phyloP scores from a whole-genome alignment of 1,284 basidiomycete genomes.

The Ganoderma lucidum region DNA sequence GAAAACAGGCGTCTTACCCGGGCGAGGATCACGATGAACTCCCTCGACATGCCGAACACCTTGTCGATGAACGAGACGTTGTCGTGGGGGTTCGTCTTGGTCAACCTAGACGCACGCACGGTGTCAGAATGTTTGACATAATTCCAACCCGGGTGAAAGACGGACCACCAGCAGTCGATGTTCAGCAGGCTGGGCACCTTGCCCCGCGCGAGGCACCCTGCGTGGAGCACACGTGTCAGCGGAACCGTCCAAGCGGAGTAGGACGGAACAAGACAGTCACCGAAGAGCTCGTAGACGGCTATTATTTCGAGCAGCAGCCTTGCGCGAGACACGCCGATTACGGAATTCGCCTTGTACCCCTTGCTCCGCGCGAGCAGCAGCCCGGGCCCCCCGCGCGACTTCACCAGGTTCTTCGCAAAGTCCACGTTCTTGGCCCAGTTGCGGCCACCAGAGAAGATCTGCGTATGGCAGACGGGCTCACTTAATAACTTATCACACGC shows the following conservation, averaged over 20 bases:
- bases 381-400: conserved; percentile 48
- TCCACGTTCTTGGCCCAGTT: conserved; percentile 53
- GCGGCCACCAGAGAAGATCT: conserved; percentile 56
- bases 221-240: conserved; percentile 12
- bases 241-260: conserved; percentile 1
- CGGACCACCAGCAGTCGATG: conserved; percentile 52
- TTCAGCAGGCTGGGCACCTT: conserved; percentile 50
- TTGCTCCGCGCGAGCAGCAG: conserved; percentile 47
- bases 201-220: conserved; percentile 51
- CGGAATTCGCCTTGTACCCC: conserved; percentile 39
- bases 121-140: conserved; percentile 25
- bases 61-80: conserved; percentile 51
- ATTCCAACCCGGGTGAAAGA: conserved; percentile 15
- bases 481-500: conserved; percentile 14
- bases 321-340: conserved; percentile 48
- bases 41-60: conserved; percentile 53
- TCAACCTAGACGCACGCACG: conserved; percentile 22
- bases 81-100: conserved; percentile 44
- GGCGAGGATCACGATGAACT: conserved; percentile 43
- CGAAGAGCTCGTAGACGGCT: conserved; percentile 55
- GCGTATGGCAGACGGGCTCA: conserved; percentile 18
- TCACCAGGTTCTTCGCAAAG: conserved; percentile 50
- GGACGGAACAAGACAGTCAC: conserved; percentile 33
- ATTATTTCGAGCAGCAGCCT: conserved; percentile 54
- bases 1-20: conserved; percentile 33